A percentile compares a stretch with the other conserved stretches of the same genome.
Evolutionary conservation across 257 asterid genomes (phyloP).

Genomic region (Solanum rostratum): DNA sequence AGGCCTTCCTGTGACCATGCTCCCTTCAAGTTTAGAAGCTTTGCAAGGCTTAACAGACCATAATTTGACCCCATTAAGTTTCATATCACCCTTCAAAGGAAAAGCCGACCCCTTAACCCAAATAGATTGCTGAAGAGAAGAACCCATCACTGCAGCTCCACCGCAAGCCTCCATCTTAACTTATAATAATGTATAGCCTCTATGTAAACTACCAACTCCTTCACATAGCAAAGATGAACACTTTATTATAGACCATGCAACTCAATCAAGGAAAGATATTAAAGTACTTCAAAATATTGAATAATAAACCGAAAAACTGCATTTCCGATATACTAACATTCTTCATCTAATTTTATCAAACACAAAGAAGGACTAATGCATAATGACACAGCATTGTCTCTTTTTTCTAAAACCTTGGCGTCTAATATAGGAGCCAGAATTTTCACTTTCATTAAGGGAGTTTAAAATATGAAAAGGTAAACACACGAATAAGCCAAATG

Average conservation of each 20-base stretch:
- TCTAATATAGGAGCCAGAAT: not conserved
- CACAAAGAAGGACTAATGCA: not conserved
- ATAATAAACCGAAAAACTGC: not conserved
- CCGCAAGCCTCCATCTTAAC: slow-evolving; percentile 44
- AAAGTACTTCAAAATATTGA: not conserved
- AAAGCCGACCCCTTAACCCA: slow-evolving; percentile 28
- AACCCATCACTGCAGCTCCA: slow-evolving; percentile 45
- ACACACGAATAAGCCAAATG: not conserved
- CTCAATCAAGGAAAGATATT: not conserved
- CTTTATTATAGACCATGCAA: not conserved
- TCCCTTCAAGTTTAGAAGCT: slow-evolving; percentile 50
- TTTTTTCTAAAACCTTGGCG: not conserved
- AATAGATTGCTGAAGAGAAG: slow-evolving; percentile 40
- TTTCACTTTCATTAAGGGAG: not conserved
- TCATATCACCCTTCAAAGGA: slow-evolving; percentile 24
- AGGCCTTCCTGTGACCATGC: slow-evolving; percentile 54
- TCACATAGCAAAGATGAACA: not conserved
- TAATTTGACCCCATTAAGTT: slow-evolving; percentile 21
- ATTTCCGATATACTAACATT: not conserved
- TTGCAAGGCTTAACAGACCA: slow-evolving; percentile 34
- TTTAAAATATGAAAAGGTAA: not conserved
- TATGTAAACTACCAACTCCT: not conserved
- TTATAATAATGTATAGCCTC: not conserved
- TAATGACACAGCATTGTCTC: not conserved
- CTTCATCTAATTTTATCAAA: not conserved